Evolutionary conservation across 139 green algal genomes (phyloP).

Genomic region (Chlamydomonas sphaeroides): DNA sequence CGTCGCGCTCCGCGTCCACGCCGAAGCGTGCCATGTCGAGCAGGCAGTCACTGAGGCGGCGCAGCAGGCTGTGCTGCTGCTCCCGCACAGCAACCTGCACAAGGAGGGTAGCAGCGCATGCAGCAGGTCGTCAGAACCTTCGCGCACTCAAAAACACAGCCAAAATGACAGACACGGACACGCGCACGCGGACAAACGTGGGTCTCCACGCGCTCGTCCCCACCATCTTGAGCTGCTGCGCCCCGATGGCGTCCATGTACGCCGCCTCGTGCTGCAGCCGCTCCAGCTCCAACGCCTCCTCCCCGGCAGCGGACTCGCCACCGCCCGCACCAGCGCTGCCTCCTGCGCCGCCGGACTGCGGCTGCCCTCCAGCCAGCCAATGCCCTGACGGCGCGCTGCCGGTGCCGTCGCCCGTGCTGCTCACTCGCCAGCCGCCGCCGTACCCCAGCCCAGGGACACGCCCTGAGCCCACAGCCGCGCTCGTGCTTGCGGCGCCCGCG

Average conservation of each 20-base stretch:
- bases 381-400: no score
- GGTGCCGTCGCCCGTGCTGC: not conserved
- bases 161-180: no score
- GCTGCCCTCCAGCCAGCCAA: no score
- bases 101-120: no score
- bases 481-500: not conserved
- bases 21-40: conserved; percentile 30
- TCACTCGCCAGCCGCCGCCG: no score
- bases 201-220: no score
- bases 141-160: no score
- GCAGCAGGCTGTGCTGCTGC: conserved; percentile 9
- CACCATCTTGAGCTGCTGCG: conserved; percentile 28
- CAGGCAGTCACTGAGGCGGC: conserved; percentile 5
- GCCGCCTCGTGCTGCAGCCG: conserved; percentile 27
- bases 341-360: no score
- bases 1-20: conserved; percentile 1
- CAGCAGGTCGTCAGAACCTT: no score
- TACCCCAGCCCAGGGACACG: no score
- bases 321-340: not conserved
- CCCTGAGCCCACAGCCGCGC: no score
- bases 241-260: not conserved
- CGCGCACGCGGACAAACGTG: no score
- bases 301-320: not conserved
- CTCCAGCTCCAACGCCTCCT: conserved; percentile 21
- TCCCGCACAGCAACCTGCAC: conserved; percentile 5